Evolutionary conservation across 1,284 basidiomycete species (phyloP).

Genomic region (Jaminaea rosea): DNA sequence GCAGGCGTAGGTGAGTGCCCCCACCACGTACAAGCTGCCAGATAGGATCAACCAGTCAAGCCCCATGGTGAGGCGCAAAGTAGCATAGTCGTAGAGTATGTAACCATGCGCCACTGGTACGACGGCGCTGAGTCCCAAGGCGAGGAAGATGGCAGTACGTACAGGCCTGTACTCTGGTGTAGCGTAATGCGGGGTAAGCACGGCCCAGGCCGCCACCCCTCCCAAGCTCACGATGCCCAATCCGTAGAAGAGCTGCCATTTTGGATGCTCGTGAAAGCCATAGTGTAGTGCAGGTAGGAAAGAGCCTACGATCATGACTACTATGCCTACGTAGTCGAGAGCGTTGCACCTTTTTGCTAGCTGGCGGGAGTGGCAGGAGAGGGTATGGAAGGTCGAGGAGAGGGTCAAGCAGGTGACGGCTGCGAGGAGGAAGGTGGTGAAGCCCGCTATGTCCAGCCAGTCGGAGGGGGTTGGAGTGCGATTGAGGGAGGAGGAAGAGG

Average conservation of each 20-base stretch:
- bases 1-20: slow-evolving; percentile 53
- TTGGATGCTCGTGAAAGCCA: slow-evolving; percentile 41
- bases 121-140: slow-evolving; percentile 65
- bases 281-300: slow-evolving; percentile 59
- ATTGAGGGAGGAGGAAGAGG: slow-evolving; percentile 17
- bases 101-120: slow-evolving; percentile 63
- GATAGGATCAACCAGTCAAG: slow-evolving; percentile 22
- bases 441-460: slow-evolving; percentile 59
- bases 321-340: slow-evolving; percentile 50
- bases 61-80: slow-evolving; percentile 25
- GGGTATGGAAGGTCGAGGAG: slow-evolving; percentile 69
- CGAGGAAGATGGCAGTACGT: slow-evolving; percentile 70
- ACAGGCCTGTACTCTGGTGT: slow-evolving; percentile 66
- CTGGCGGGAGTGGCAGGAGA: slow-evolving; percentile 62
- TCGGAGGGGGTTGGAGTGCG: slow-evolving; percentile 5
- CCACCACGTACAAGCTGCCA: slow-evolving; percentile 34
- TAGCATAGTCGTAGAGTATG: slow-evolving; percentile 44
- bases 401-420: slow-evolving; percentile 66
- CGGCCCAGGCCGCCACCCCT: slow-evolving; percentile 58
- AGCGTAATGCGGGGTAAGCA: slow-evolving; percentile 68
- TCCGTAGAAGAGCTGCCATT: slow-evolving; percentile 25
- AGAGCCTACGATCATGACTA: slow-evolving; percentile 61
- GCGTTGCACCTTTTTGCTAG: slow-evolving; percentile 6
- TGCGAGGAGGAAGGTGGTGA: slow-evolving; percentile 63
- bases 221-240: slow-evolving; percentile 56